These are phyloP conservation scores for Croton setiger DNA, from an alignment of 441 rosid genomes.

Conservation along the genomic window DNA sequence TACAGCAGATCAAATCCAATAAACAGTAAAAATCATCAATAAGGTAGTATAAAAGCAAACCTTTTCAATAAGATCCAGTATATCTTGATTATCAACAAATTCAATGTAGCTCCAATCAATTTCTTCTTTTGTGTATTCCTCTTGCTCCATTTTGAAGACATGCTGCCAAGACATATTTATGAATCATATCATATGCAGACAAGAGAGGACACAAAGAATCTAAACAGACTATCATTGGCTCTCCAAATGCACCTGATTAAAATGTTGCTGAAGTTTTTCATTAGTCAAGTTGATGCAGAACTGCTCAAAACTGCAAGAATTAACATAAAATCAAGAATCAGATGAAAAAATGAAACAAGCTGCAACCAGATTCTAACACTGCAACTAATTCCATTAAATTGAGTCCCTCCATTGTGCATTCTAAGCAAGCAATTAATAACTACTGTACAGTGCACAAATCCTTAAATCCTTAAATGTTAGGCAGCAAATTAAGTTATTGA, in stretches of 20 bases:
- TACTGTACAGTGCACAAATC: constrained; percentile 3
- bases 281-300: constrained; percentile 97
- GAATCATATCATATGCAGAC: constrained; percentile 20
- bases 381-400: background rate
- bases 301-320: constrained; percentile 82
- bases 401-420: background rate
- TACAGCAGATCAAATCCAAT: background rate
- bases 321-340: constrained; percentile 24
- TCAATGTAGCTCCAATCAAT: constrained; percentile 99
- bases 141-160: constrained; percentile 99
- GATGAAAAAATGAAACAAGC: constrained; percentile 22
- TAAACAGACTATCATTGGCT: background rate
- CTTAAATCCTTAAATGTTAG: constrained; percentile 10
- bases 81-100: constrained; percentile 91
- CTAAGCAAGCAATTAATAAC: background rate
- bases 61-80: constrained; percentile 95
- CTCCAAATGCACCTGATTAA: constrained; percentile 73
- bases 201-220: constrained; percentile 16
- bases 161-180: constrained; percentile 51
- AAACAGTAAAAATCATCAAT: background rate
- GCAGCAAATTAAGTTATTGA: background rate
- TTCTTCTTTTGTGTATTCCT: constrained; percentile 92
- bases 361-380: background rate
- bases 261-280: constrained; percentile 98
- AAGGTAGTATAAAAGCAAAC: constrained; percentile 32